A percentile compares a stretch with the other conserved stretches of the same genome.
phyloP scores from a whole-genome alignment of 139 green algal species.

The Closterium sp. region DNA sequence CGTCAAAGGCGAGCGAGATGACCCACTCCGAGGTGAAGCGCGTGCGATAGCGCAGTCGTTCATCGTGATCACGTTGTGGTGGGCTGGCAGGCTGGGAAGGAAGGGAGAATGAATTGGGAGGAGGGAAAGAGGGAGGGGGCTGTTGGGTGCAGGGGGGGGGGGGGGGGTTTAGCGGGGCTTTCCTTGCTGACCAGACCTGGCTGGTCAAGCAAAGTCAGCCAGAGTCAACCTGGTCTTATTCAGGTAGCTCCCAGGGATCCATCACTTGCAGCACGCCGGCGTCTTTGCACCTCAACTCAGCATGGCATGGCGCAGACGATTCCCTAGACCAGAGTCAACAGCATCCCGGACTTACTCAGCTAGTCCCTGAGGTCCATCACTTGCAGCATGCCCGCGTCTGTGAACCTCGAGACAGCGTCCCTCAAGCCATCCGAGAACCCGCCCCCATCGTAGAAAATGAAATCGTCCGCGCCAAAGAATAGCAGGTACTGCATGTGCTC shows the following conservation, averaged over 20 bases:
- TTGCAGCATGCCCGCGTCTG: neutral
- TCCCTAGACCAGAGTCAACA: neutral
- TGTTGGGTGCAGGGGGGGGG: too few species aligned
- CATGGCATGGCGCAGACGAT: neutral
- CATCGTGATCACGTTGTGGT: neutral
- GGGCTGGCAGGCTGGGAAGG: neutral
- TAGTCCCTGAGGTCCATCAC: neutral
- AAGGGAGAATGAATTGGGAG: neutral
- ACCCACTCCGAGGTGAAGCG: neutral
- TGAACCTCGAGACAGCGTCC: neutral
- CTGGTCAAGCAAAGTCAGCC: too few species aligned
- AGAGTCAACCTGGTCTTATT: neutral
- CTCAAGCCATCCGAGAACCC: neutral
- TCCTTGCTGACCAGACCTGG: too few species aligned
- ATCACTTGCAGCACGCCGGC: neutral
- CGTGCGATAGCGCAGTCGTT: neutral
- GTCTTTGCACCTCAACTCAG: neutral
- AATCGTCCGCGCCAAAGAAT: neutral
- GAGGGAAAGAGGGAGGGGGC: too few species aligned
- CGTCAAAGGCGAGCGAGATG: neutral
- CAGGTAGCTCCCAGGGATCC: neutral
- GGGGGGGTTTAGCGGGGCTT: too few species aligned
- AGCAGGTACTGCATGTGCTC: neutral
- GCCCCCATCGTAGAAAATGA: neutral
- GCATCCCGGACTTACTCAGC: neutral